Conservation (phyloP, 441 rosid species). For the Isatis lusitanica region DNA sequence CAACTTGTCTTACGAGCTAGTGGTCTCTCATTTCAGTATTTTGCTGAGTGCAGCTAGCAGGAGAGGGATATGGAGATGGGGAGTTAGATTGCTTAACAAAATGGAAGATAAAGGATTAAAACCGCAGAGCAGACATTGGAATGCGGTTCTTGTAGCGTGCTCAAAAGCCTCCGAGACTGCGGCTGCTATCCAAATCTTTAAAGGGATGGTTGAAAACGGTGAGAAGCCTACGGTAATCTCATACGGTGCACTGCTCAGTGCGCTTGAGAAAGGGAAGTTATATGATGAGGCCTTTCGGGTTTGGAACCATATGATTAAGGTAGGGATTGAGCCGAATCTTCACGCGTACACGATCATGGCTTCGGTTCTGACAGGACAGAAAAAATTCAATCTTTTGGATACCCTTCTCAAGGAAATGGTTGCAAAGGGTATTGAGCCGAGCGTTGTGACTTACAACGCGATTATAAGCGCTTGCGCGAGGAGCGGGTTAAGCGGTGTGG, state of each 20-base stretch:
- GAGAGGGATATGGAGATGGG: slow-evolving; percentile 91
- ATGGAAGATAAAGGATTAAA: slow-evolving; percentile 86
- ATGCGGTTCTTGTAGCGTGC: slow-evolving; percentile 84
- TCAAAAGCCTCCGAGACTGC: slow-evolving; percentile 78
- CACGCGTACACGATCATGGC: slow-evolving; percentile 84
- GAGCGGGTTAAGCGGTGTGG: slow-evolving; percentile 58
- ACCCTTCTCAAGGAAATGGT: slow-evolving; percentile 66
- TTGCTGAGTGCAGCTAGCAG: slow-evolving; percentile 71
- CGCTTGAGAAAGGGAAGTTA: slow-evolving; percentile 79
- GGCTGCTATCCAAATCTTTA: slow-evolving; percentile 76
- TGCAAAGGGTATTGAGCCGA: slow-evolving; percentile 60
- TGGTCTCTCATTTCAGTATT: slow-evolving; percentile 70
- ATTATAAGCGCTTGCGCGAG: slow-evolving; percentile 66
- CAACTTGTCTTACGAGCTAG: slow-evolving; percentile 65
- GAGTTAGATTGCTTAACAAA: slow-evolving; percentile 65
- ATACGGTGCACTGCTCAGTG: slow-evolving; percentile 78
- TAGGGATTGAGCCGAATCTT: slow-evolving; percentile 66
- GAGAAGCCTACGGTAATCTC: slow-evolving; percentile 82
- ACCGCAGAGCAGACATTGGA: slow-evolving; percentile 77
- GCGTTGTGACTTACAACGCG: slow-evolving; percentile 88
- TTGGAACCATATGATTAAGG: slow-evolving; percentile 89
- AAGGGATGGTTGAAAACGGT: slow-evolving; percentile 78
- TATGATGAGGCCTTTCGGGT: slow-evolving; percentile 73
- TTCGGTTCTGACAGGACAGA: slow-evolving; percentile 65
- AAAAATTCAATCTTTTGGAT: slow-evolving; percentile 62